Evolutionary conservation across 257 asterid species (phyloP), one percentile per base, ranked within the genome.

Genomic region (Buddleja alternifolia): DNA sequence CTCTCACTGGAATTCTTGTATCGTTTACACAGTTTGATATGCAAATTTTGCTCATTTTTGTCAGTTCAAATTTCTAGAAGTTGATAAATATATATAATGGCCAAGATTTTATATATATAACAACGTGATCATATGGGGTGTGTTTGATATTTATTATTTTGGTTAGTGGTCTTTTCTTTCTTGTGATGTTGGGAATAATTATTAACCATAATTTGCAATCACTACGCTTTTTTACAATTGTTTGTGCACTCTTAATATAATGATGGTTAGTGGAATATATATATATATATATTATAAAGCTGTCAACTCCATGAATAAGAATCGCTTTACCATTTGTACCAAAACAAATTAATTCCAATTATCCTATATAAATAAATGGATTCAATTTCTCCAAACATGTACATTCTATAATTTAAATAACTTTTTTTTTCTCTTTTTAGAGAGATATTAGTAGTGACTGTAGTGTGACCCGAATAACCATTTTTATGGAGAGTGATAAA

Each of bases 11-110:
- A 3, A 52, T 69, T 34, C 78, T 70, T 3, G 87, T 65, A 23
- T 90, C 95, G 1, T 73, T 66, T 21, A 77, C 80, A 46, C 90
- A 83, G 48, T 69, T 81, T 29, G 93, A 71, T 70, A 83, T 86
- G 87, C 95, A 90, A 10, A 71, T 66, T 70, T 64, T 67, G 78
- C 69, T 73, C 78, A 73, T 73, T 66, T 63, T 8, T 42, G 48
- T 39, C 10, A 5, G 44, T 39, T 39, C 10, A 5, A 10, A 10
- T 39, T 5, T 39, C 10, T 39, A 39, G 6, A 5, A 10, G 44
- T 10, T 10, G 10, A 39, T 39, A 39, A 5, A 39, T 39, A 32
- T 32, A 21, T 1, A 29, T 29, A 48, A 10, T 34, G 75, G 40
- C 24, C 54, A 32, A 69, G 2, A 11, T 8, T 21, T 23, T 42